Conservation (phyloP, 441 rosid genomes). For the Pelargonium fulgidum region DNA sequence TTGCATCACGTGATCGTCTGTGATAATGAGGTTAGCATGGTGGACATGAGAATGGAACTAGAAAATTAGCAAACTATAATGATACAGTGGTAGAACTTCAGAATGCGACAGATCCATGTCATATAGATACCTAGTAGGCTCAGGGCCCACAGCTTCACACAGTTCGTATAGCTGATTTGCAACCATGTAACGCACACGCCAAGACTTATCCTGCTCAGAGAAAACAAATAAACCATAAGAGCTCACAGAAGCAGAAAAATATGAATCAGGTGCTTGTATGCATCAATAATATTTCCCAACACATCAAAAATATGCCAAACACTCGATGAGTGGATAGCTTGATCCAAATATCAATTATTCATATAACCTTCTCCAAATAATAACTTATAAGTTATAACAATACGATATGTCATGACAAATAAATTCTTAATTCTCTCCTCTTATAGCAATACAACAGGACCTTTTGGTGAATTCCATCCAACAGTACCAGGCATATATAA, state of each 20-base stretch:
- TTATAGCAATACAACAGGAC: too few relatives aligned
- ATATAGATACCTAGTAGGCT: constrained; percentile 59
- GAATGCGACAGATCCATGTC: not conserved
- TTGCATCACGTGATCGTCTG: not conserved
- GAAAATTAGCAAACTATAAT: too few relatives aligned
- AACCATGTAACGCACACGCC: constrained; percentile 99
- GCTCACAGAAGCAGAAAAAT: not conserved
- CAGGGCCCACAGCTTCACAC: constrained; percentile 96
- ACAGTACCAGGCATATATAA: too few relatives aligned
- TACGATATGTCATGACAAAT: too few relatives aligned
- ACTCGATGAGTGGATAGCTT: not conserved
- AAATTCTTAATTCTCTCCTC: too few relatives aligned
- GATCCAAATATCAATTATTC: not conserved
- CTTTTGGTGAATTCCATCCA: too few relatives aligned
- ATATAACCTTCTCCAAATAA: not conserved
- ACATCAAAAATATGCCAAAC: not conserved
- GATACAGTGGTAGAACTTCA: not conserved
- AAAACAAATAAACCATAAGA: not conserved
- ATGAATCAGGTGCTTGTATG: not conserved
- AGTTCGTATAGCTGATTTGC: constrained; percentile 92
- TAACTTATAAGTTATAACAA: too few relatives aligned
- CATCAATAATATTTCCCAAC: not conserved
- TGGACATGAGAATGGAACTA: too few relatives aligned
- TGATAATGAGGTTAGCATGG: not conserved
- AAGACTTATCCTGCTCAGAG: constrained; percentile 76